phyloP scores from a whole-genome alignment of 106 monocot genomes.

The Apostasia ramifera region DNA sequence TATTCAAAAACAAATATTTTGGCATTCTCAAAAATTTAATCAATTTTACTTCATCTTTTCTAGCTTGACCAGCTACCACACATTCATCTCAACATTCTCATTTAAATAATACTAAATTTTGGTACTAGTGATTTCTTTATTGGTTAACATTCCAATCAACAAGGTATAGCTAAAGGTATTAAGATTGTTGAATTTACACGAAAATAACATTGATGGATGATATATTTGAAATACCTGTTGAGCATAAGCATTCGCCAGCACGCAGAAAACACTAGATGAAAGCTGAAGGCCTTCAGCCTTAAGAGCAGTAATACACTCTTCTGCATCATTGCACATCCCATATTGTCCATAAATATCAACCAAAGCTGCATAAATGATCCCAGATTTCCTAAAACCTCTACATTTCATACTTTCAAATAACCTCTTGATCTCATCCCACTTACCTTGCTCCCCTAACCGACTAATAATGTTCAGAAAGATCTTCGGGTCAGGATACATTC shows the following conservation, averaged over 20 bases:
- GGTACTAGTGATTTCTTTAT: no score
- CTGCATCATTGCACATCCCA: slow-evolving; percentile 49
- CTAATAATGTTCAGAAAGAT: slow-evolving; percentile 52
- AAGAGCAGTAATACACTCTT: slow-evolving; percentile 55
- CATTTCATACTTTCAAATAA: slow-evolving; percentile 53
- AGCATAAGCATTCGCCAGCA: slow-evolving; percentile 82
- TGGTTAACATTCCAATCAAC: no score
- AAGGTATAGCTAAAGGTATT: no score
- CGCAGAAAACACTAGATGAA: slow-evolving; percentile 58
- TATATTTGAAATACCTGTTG: slow-evolving; percentile 41
- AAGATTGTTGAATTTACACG: not conserved
- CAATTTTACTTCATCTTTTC: no score
- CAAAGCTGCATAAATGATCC: slow-evolving; percentile 53
- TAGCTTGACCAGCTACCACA: no score
- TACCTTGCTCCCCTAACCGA: slow-evolving; percentile 59
- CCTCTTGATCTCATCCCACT: slow-evolving; percentile 53
- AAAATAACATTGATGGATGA: not conserved
- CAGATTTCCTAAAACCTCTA: slow-evolving; percentile 43
- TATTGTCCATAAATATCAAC: slow-evolving; percentile 90
- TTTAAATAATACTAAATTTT: no score
- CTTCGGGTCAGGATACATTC: slow-evolving; percentile 73
- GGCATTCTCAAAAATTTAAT: no score
- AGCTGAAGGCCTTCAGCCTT: slow-evolving; percentile 54
- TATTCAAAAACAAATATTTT: no score
- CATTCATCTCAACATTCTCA: no score